Percentiles rank a stretch among this genome's conserved stretches.
These are phyloP conservation scores for Clitopilus passeckerianus DNA, from an alignment of 768 basidiomycete species.

Conservation along the genomic window DNA sequence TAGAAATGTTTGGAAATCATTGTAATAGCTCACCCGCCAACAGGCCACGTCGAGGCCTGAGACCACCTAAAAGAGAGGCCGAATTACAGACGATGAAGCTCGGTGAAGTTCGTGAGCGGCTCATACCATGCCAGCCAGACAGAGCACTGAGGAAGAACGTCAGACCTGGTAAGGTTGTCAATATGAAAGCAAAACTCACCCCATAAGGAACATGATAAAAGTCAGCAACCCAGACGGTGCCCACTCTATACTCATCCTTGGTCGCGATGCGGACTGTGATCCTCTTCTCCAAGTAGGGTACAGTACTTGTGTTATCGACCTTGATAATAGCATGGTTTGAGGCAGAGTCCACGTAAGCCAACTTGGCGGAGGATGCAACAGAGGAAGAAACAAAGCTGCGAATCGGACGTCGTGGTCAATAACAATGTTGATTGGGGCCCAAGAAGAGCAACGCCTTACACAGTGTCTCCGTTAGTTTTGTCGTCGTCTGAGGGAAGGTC, in stretches of 20 bases:
- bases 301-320: constrained; percentile 64
- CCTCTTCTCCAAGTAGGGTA: constrained; percentile 51
- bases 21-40: constrained; percentile 46
- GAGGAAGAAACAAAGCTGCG: constrained; percentile 49
- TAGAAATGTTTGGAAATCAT: neutral
- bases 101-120: too few species aligned
- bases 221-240: constrained; percentile 60
- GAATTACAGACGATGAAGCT: too few species aligned
- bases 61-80: constrained; percentile 34
- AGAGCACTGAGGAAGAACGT: constrained; percentile 43
- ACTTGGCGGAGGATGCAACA: constrained; percentile 38
- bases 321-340: constrained; percentile 73
- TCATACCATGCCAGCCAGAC: constrained; percentile 69
- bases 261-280: constrained; percentile 64
- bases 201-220: constrained; percentile 67
- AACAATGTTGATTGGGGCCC: too few species aligned
- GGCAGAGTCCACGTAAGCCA: constrained; percentile 56
- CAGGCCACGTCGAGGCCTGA: constrained; percentile 57
- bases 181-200: constrained; percentile 26
- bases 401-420: too few species aligned
- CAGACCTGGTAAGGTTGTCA: too few species aligned
- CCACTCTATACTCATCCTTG: constrained; percentile 51
- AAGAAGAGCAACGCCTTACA: constrained; percentile 42
- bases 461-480: constrained; percentile 64
- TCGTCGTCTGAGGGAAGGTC: constrained; percentile 49